Evolutionary conservation across 2,329 filamentous ascomycete species (phyloP).

Genomic region (Aspergillus brunneoviolaceus): DNA sequence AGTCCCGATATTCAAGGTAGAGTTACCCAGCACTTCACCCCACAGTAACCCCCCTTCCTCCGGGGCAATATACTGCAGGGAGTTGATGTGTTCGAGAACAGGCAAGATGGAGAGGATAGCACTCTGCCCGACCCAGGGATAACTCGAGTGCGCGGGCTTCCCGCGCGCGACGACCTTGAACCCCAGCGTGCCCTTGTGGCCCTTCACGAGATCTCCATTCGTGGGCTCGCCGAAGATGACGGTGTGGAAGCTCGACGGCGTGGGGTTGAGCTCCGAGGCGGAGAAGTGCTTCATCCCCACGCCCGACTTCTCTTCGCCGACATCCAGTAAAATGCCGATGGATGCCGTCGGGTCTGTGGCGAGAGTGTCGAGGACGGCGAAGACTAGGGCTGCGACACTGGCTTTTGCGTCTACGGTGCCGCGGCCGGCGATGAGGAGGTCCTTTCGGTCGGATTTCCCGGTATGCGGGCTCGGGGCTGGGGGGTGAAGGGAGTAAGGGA

Average conservation of each 20-base stretch:
- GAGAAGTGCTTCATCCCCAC: constrained; percentile 70
- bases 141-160: constrained; percentile 82
- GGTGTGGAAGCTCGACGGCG: constrained; percentile 56
- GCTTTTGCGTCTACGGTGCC: constrained; percentile 49
- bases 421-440: constrained; percentile 43
- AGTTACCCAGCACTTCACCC: constrained; percentile 77
- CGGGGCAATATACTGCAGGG: constrained; percentile 52
- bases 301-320: constrained; percentile 79
- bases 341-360: constrained; percentile 37
- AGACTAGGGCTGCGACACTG: constrained; percentile 46
- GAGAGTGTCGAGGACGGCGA: constrained; percentile 48
- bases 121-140: constrained; percentile 83
- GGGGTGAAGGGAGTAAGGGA: constrained; percentile 47
- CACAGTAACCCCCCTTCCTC: constrained; percentile 63
- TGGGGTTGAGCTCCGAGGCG: constrained; percentile 48
- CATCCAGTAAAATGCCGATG: constrained; percentile 60
- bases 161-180: constrained; percentile 69
- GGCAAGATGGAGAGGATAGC: constrained; percentile 79
- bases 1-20: constrained; percentile 81
- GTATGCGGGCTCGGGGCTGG: neutral
- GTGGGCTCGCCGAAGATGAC: constrained; percentile 94
- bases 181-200: constrained; percentile 81
- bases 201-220: constrained; percentile 79
- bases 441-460: constrained; percentile 12
- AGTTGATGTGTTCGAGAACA: constrained; percentile 66